phyloP scores from a whole-genome alignment of 805 yeast species.

The Kazachstania bromeliacearum region DNA sequence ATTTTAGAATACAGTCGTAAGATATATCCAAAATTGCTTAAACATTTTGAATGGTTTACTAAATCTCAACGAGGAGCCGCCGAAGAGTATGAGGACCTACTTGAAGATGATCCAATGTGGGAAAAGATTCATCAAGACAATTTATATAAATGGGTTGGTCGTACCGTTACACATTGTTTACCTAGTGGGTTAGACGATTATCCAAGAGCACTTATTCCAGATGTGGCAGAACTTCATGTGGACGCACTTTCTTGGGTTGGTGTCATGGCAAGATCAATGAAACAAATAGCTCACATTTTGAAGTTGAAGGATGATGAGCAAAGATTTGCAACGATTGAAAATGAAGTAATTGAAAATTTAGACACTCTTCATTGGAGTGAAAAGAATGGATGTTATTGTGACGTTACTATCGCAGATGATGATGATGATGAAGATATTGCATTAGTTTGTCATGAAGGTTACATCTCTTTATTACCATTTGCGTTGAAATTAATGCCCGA shows the following conservation, averaged over 20 bases:
- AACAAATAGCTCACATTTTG: slow-evolving; percentile 55
- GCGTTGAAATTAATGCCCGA: slow-evolving; percentile 53
- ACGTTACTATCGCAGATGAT: slow-evolving; percentile 62
- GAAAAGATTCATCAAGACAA: slow-evolving; percentile 43
- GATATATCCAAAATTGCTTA: slow-evolving; percentile 67
- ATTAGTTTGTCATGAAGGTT: slow-evolving; percentile 82
- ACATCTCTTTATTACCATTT: slow-evolving; percentile 80
- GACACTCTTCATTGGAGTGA: slow-evolving; percentile 76
- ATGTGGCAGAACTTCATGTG: slow-evolving; percentile 81
- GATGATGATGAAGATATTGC: slow-evolving; percentile 39
- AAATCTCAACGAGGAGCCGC: slow-evolving; percentile 67
- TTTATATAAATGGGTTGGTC: slow-evolving; percentile 88
- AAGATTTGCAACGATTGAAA: slow-evolving; percentile 44
- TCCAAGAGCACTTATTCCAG: slow-evolving; percentile 76
- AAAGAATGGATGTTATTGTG: slow-evolving; percentile 63
- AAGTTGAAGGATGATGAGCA: slow-evolving; percentile 49
- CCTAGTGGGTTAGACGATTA: slow-evolving; percentile 95
- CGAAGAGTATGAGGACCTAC: slow-evolving; percentile 48
- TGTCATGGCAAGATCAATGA: slow-evolving; percentile 78
- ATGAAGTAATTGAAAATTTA: slow-evolving; percentile 51
- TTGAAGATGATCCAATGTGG: slow-evolving; percentile 20
- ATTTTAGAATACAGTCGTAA: slow-evolving; percentile 46
- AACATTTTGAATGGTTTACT: slow-evolving; percentile 81
- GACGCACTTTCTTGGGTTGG: slow-evolving; percentile 92
- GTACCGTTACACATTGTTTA: slow-evolving; percentile 73